Evolutionary conservation across 257 asterid species (phyloP).

Genomic region (Solanum neorickii): DNA sequence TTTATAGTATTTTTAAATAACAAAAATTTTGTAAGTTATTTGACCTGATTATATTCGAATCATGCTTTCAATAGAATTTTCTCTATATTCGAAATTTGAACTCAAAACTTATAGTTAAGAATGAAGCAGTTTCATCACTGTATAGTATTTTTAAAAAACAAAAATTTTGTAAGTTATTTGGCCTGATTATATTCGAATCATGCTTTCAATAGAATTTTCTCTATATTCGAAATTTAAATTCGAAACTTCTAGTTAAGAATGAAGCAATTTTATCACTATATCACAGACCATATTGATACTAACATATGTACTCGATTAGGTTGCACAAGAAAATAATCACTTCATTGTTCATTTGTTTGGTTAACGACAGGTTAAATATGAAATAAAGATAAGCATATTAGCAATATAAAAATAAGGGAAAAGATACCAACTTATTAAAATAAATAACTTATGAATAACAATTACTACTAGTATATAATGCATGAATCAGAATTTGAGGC

Average conservation of each 20-base stretch:
- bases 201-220: fast-evolving
- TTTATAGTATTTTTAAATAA: no score
- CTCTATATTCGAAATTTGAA: fast-evolving
- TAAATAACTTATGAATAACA: not conserved
- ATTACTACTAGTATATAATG: not conserved
- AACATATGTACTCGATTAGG: not conserved
- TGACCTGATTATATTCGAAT: fast-evolving
- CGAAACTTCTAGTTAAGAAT: no score
- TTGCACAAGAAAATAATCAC: not conserved
- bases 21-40: no score
- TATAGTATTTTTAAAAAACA: no score
- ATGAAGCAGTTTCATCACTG: fast-evolving
- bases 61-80: no score
- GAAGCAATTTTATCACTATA: fast-evolving
- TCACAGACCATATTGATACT: fast-evolving
- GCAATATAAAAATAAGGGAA: not conserved
- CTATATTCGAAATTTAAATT: fast-evolving
- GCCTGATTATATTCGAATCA: fast-evolving
- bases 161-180: no score
- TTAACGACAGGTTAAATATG: not conserved
- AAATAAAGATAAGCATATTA: not conserved
- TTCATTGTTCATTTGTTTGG: not conserved
- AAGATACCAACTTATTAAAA: not conserved
- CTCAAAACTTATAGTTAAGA: no score
- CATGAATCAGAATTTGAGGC: not conserved